phyloP scores from a whole-genome alignment of 331 rosid genomes.

The Acacia pycnantha region DNA sequence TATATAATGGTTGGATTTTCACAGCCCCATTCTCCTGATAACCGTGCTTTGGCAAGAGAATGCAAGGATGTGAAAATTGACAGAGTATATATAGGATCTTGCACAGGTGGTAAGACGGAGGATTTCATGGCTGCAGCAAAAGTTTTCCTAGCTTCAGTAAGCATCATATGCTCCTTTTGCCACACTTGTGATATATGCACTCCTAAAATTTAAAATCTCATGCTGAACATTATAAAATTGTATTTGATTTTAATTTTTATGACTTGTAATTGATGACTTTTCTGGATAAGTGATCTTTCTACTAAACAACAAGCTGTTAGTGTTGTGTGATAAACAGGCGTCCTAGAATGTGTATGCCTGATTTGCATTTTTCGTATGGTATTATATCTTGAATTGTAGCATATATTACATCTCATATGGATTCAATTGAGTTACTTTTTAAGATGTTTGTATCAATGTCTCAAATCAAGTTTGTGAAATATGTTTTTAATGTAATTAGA shows the following conservation, averaged over 20 bases:
- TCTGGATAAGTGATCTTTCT: background rate
- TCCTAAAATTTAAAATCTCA: background rate
- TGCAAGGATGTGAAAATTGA: conserved; percentile 97
- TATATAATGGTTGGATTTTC: conserved; percentile 18
- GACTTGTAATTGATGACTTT: conserved; percentile 7
- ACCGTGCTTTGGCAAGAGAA: conserved; percentile 94
- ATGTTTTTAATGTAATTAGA: background rate
- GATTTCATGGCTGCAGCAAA: conserved; percentile 93
- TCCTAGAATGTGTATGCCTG: conserved; percentile 6
- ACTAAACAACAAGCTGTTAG: background rate
- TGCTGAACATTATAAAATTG: background rate
- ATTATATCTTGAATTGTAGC: background rate
- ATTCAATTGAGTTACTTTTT: conserved; percentile 1
- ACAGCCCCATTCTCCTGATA: conserved; percentile 99
- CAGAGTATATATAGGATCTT: conserved; percentile 94
- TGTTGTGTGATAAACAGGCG: background rate
- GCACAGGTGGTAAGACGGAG: conserved; percentile 96
- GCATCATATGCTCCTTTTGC: conserved; percentile 33
- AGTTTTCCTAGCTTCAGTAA: conserved; percentile 83
- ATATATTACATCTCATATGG: background rate
- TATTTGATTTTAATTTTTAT: background rate
- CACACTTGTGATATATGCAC: background rate
- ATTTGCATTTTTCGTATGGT: background rate
- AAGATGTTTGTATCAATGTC: conserved; percentile 4
- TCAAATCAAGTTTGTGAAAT: background rate